Evolutionary conservation across 352 stramenopile genomes (phyloP).

Genomic region (Globisporangium takayamanum): DNA sequence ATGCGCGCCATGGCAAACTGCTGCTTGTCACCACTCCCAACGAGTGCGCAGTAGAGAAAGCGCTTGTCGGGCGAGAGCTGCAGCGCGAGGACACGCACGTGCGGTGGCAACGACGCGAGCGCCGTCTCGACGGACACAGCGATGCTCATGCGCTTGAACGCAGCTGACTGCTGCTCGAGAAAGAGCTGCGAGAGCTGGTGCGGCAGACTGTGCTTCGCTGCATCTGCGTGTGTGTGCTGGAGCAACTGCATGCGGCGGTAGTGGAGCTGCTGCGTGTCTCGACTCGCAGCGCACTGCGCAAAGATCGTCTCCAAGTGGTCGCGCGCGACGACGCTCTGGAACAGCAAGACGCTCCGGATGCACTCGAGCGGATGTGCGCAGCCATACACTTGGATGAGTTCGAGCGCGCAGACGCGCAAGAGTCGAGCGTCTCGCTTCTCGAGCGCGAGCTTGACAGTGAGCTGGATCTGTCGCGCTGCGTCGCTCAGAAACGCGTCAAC

Average conservation of each 20-base stretch:
- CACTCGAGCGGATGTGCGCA: conserved; percentile 41
- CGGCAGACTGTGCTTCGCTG: conserved; percentile 40
- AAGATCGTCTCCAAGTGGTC: conserved; percentile 30
- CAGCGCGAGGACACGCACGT: conserved; percentile 37
- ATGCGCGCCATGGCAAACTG: conserved; percentile 42
- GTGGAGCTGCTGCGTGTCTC: conserved; percentile 46
- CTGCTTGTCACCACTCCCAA: conserved; percentile 27
- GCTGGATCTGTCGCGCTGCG: conserved; percentile 19
- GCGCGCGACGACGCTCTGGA: conserved; percentile 43
- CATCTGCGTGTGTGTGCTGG: conserved; percentile 27
- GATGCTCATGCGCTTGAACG: conserved; percentile 55
- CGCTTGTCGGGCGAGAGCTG: conserved; percentile 66
- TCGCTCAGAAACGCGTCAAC: conserved; percentile 25
- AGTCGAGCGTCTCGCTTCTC: conserved; percentile 34
- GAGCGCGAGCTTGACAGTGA: conserved; percentile 35
- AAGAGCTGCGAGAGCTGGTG: conserved; percentile 65
- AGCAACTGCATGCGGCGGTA: conserved; percentile 34
- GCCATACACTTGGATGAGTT: conserved; percentile 50
- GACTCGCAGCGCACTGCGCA: conserved; percentile 25
- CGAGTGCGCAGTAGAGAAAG: conserved; percentile 52
- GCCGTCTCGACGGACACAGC: conserved; percentile 30
- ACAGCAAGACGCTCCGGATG: conserved; percentile 50
- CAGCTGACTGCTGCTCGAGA: conserved; percentile 56
- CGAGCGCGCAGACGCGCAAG: conserved; percentile 37
- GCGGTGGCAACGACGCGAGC: conserved; percentile 31